Evolutionary conservation across 305 asterid species (phyloP), one percentile per base, ranked within the genome.

Genomic region (Solanum aculeatissimum): DNA sequence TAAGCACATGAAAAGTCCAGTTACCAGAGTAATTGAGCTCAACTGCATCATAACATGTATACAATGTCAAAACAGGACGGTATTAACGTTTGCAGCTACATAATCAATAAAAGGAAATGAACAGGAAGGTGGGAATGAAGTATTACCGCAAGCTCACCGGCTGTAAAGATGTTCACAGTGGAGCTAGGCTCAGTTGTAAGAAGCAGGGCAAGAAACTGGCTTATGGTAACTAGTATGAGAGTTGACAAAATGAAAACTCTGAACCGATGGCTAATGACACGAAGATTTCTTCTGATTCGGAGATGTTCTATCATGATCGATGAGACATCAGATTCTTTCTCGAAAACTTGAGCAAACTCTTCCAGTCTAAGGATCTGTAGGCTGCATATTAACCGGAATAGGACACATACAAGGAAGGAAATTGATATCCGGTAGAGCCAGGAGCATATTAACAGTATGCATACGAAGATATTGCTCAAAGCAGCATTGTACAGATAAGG

Each of bases 251-350:
- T 93, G 86, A 96, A 96, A 18, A 92, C 85, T 62, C 99, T 87
- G 57, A 93, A 96, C 3, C 99, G 95, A 84, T 96, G 98, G 85
- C 99, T 96, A 60, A 95, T 94, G 80, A 96, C 80, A 13, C 97
- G 89, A 23, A 96, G 98, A 71, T 92, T 90, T 83, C 98, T 87
- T 85, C 97, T 89, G 89, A 96, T 96, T 82, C 93, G 89, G 45
- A 96, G 97, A 91, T 96, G 99, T 7, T 95, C 98, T 9, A 90
- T 70, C 91, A 95, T 57, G 88, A 96, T 90, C 0, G 93, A 74
- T 14, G 89, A 90, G 63, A 96, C 97, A 10, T 96, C 97, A 13
- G 97, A 88, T 80, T 95, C 91, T 53, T 40, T 86, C 88, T 90
- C 90, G 15, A 96, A 96, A 79, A 93, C 97, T 86, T 89, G 87